These are phyloP conservation scores for Candida montana DNA, from an alignment of 805 yeast species.

Conservation along the genomic window DNA sequence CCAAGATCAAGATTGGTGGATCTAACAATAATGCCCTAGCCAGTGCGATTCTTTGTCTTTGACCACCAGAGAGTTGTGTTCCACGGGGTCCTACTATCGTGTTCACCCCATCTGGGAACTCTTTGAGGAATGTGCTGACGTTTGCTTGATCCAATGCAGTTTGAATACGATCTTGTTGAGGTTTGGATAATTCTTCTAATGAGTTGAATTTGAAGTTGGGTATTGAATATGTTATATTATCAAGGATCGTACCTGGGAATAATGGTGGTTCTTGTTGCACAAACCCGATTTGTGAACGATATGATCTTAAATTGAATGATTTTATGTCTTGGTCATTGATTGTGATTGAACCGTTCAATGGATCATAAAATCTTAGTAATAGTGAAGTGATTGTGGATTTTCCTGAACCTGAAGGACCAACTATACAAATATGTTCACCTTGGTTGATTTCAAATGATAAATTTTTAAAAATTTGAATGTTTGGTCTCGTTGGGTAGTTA, in stretches of 20 bases:
- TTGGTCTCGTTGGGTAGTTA: conserved; percentile 79
- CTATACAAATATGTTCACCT: conserved; percentile 89
- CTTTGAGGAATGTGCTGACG: conserved; percentile 59
- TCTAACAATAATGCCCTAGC: conserved; percentile 79
- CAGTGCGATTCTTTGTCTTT: conserved; percentile 85
- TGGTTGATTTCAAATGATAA: conserved; percentile 57
- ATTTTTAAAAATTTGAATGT: conserved; percentile 57
- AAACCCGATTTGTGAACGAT: conserved; percentile 73
- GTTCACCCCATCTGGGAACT: conserved; percentile 77
- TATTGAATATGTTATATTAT: conserved; percentile 75
- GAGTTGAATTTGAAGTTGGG: too few species aligned
- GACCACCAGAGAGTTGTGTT: conserved; percentile 90
- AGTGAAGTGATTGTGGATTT: conserved; percentile 84
- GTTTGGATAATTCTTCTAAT: too few species aligned
- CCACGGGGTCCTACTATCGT: conserved; percentile 86
- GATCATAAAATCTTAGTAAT: conserved; percentile 79
- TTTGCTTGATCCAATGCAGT: conserved; percentile 68
- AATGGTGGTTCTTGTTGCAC: conserved; percentile 92
- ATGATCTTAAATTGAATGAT: conserved; percentile 63
- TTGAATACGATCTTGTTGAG: conserved; percentile 50
- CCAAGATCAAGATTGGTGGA: conserved; percentile 78
- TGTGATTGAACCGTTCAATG: conserved; percentile 53
- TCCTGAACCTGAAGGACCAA: conserved; percentile 97
- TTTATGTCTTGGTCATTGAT: conserved; percentile 62
- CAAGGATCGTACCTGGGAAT: conserved; percentile 79